Percentiles rank a stretch among this genome's conserved stretches.
These are phyloP conservation scores for Angophora floribunda DNA, from an alignment of 345 rosid species.

Conservation along the genomic window DNA sequence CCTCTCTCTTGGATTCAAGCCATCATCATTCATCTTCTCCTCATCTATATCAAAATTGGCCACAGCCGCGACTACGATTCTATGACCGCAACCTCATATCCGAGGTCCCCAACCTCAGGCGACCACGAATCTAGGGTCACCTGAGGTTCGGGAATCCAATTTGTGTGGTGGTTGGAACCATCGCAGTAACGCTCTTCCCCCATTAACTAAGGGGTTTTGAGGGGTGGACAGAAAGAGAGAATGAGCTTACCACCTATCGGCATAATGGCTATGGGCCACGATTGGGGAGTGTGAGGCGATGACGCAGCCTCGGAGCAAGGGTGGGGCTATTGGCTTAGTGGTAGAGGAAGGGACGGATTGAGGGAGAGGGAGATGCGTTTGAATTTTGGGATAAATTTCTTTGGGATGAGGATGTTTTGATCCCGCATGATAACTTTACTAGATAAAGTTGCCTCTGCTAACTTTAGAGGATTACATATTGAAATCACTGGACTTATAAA, in stretches of 20 bases:
- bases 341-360: accelerated
- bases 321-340: neutral
- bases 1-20: neutral
- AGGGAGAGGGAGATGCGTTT: neutral
- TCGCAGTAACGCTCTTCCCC: neutral
- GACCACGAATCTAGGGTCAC: no score
- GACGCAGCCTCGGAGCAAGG: neutral
- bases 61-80: neutral
- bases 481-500: neutral
- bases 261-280: neutral
- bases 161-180: neutral
- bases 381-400: neutral
- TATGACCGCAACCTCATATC: neutral
- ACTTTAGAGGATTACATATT: neutral
- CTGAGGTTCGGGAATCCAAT: neutral
- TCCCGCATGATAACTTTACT: neutral
- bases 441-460: neutral
- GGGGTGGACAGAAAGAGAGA: neutral
- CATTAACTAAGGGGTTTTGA: neutral
- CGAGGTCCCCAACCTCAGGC: neutral
- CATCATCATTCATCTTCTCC: accelerated
- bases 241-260: neutral
- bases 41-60: neutral
- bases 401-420: neutral
- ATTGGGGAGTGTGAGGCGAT: neutral